Evolutionary conservation across 2,329 filamentous ascomycete genomes (phyloP), one percentile per base, ranked within the genome.

Genomic region (Dothistroma pini): DNA sequence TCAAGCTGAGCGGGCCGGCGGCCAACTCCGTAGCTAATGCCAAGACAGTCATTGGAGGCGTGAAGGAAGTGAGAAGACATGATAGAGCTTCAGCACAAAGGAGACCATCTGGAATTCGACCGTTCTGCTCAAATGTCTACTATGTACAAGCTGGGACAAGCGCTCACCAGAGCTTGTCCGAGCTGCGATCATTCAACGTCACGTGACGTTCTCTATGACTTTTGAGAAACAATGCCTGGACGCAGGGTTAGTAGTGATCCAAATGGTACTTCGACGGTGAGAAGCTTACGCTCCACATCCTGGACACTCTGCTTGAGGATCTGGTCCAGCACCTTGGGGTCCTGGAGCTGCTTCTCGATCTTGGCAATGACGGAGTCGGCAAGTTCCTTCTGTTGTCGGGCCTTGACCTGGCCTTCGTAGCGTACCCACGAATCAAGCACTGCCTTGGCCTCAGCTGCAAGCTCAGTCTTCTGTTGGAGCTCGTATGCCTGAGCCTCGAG

Each of bases 401-500:
- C 89, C 90, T 97, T 99, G 76, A 99, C 93, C 84, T 97, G 95
- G 73, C 90, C 83, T 84, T 99, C 95, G 80, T 99, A 99, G 77
- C 95, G 90, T 68, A 97, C 93, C 96, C 95, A 99, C 61, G 92
- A 97, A 79, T 99, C 95, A 68, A 99, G 88, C 62, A 97, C 95
- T 64, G 85, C 75, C 89, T 97, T 99, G 75, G 93, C 93, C 85
- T 99, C 95, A 67, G 86, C 83, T 62, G 92, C 92, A 69, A 99
- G 84, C 71, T 92, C 90, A 64, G 93, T 97, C 83, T 88, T 89
- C 83, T 99, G 95, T 86, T 97, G 92, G 70, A 97, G 87, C 86
- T 97, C 92, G 81, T 89, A 99, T 68, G 92, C 93, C 86, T 97
- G 81, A 70, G 93, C 89, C 86, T 99, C 95, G 70, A 97, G 90